Conservation (phyloP, 345 rosid genomes). For the Hypericum androsaemum region DNA sequence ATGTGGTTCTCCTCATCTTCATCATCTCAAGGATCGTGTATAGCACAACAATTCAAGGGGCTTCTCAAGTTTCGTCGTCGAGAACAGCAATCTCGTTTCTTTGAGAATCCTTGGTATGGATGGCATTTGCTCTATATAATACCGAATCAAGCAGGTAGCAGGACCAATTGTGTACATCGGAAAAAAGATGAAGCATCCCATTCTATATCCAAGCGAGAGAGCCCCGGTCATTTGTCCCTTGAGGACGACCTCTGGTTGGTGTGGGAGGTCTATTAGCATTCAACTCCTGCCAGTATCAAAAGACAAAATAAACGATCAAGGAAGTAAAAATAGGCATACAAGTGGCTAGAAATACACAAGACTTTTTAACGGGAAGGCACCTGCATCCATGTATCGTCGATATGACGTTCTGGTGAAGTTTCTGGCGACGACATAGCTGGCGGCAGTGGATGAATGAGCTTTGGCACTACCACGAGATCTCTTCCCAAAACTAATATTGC, state of each 20-base stretch:
- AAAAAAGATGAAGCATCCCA: slow-evolving; percentile 16
- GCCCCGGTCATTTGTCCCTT: slow-evolving; percentile 67
- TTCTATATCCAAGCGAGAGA: slow-evolving; percentile 80
- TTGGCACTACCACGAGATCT: slow-evolving; percentile 96
- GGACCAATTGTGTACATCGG: slow-evolving; percentile 20
- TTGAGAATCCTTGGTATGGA: slow-evolving; percentile 19
- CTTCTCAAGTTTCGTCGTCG: slow-evolving; percentile 22
- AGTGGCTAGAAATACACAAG: not conserved
- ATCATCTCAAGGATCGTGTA: slow-evolving; percentile 22
- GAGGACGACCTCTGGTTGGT: slow-evolving; percentile 95
- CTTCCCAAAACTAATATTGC: slow-evolving; percentile 97
- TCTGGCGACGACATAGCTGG: slow-evolving; percentile 88
- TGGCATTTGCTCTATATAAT: slow-evolving; percentile 42
- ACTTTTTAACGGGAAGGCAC: slow-evolving; percentile 23
- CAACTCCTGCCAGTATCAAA: slow-evolving; percentile 49
- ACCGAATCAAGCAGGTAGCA: slow-evolving; percentile 34
- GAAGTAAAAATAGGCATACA: not conserved
- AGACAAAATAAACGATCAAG: slow-evolving; percentile 4
- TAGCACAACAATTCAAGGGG: slow-evolving; percentile 18
- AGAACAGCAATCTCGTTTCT: slow-evolving; percentile 15
- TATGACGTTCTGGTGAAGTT: slow-evolving; percentile 68
- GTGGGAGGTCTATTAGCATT: slow-evolving; percentile 94
- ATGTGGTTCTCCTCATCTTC: slow-evolving; percentile 19
- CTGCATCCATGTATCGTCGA: slow-evolving; percentile 99
- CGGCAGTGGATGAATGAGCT: slow-evolving; percentile 92